Evolutionary conservation across 1,284 basidiomycete species (phyloP).

Genomic region (Kwoniella shivajii): DNA sequence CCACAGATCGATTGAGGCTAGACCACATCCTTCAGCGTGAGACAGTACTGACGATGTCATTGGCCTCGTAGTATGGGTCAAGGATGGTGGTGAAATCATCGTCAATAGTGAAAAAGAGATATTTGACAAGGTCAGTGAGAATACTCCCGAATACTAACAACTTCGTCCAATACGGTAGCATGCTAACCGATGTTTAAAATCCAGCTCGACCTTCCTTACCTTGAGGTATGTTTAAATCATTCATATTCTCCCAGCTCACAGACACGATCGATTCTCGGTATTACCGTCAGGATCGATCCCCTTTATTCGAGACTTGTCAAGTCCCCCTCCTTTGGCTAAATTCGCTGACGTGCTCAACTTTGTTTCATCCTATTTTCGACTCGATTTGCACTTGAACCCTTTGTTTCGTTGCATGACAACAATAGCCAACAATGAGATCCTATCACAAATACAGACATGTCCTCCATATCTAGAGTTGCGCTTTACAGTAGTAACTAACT

Average conservation of each 20-base stretch:
- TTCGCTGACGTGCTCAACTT: not conserved
- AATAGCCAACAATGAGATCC: constrained; percentile 30
- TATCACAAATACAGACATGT: constrained; percentile 27
- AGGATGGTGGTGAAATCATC: constrained; percentile 30
- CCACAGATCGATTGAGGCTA: not conserved
- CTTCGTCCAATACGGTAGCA: no score
- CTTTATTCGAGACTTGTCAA: no score
- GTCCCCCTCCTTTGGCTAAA: not conserved
- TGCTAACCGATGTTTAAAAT: not conserved
- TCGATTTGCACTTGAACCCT: not conserved
- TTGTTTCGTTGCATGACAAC: not conserved
- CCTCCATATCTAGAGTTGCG: constrained; percentile 10
- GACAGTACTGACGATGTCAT: not conserved
- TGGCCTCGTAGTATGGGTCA: constrained; percentile 16
- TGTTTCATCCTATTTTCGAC: no score
- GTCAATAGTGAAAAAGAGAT: constrained; percentile 41
- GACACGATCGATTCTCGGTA: no score
- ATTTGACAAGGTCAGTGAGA: constrained; percentile 32
- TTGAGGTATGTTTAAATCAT: constrained; percentile 23
- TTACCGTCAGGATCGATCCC: no score
- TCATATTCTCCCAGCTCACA: no score
- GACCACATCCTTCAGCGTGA: not conserved
- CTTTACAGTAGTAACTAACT: no score
- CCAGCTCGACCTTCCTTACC: constrained; percentile 37
- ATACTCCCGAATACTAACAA: not conserved